Percentiles rank a stretch among this genome's conserved stretches.
phyloP scores from a whole-genome alignment of 345 rosid species.

The Conringia planisiliqua region DNA sequence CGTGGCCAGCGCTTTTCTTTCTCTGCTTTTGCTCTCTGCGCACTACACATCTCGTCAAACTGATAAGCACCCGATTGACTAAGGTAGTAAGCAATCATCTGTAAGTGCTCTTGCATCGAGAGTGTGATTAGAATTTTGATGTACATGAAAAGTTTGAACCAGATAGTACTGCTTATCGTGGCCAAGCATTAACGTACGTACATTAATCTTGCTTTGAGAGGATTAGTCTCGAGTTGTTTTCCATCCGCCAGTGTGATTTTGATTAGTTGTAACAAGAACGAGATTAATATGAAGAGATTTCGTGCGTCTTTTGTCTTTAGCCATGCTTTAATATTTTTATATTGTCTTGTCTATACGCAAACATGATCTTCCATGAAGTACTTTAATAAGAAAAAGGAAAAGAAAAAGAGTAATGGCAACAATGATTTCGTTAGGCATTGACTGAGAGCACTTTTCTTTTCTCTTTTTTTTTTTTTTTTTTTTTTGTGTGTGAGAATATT shows the following conservation, averaged over 20 bases:
- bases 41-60: conserved; percentile 95
- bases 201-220: not conserved
- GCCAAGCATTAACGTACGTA: not conserved
- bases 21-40: conserved; percentile 85
- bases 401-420: conserved; percentile 12
- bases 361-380: not conserved
- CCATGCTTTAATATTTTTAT: not conserved
- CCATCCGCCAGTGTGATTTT: not conserved
- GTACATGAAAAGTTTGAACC: not conserved
- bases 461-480: not conserved
- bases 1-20: conserved; percentile 95
- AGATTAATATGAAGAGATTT: not conserved
- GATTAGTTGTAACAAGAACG: conserved; percentile 8
- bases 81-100: conserved; percentile 17
- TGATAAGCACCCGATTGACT: conserved; percentile 93
- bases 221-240: conserved; percentile 11
- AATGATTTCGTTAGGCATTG: conserved; percentile 6
- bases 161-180: not conserved
- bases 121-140: not conserved
- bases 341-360: not conserved
- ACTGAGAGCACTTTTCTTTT: not conserved
- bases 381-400: not conserved
- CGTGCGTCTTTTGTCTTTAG: not conserved
- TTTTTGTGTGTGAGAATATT: not conserved
- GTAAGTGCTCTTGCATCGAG: conserved; percentile 12